A percentile compares a stretch with the other conserved stretches of the same genome.
Conservation (phyloP, 768 basidiomycete species). For the Candolleomyces efflorescens region DNA sequence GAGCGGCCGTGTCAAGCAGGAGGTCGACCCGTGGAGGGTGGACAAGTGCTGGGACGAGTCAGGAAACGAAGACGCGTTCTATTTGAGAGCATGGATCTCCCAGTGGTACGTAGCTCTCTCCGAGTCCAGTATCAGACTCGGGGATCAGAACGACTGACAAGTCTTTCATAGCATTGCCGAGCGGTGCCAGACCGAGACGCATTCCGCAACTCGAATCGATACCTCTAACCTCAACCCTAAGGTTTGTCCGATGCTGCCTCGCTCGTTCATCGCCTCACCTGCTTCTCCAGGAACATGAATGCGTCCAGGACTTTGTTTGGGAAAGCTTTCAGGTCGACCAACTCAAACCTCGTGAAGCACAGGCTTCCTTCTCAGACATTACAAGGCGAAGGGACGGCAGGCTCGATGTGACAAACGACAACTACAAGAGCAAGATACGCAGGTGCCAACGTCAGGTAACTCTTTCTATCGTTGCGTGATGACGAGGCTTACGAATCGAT, state of each 20-base stretch:
- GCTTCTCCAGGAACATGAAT: conserved; percentile 23
- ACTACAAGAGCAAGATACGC: conserved; percentile 39
- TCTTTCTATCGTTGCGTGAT: neutral
- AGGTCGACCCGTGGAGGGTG: conserved; percentile 15
- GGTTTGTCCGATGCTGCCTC: conserved; percentile 14
- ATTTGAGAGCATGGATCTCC: conserved; percentile 36
- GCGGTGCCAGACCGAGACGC: conserved; percentile 2
- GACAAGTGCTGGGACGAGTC: conserved; percentile 25
- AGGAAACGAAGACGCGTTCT: conserved; percentile 19
- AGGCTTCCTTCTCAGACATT: conserved; percentile 29
- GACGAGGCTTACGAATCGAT: neutral
- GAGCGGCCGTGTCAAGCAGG: conserved; percentile 10
- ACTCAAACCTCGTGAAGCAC: conserved; percentile 26
- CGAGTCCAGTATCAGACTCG: neutral
- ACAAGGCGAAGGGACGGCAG: conserved; percentile 21
- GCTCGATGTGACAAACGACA: conserved; percentile 29
- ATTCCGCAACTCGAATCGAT: conserved; percentile 13
- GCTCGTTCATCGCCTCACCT: neutral
- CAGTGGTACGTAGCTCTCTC: conserved; percentile 22
- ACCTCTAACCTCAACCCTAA: conserved; percentile 15
- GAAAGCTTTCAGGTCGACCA: conserved; percentile 30
- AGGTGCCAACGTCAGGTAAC: conserved; percentile 29
- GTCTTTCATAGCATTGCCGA: conserved; percentile 20
- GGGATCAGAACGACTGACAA: neutral
- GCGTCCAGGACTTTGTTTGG: conserved; percentile 24